Conservation (phyloP, 257 asterid genomes). For the Nicotiana paniculata region DNA sequence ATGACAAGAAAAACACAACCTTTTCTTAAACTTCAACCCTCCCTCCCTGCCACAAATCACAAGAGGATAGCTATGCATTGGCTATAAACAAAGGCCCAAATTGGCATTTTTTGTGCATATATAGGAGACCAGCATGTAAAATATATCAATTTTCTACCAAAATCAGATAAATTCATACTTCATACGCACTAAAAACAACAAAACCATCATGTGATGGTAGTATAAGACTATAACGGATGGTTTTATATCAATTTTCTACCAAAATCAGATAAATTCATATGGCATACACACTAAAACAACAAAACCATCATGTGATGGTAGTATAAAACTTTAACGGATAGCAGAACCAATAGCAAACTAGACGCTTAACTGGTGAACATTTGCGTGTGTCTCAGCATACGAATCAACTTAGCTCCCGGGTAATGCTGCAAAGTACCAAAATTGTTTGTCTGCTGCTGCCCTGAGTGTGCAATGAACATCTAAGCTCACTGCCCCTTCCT, state of each 20-base stretch:
- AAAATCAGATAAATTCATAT: too few relatives aligned
- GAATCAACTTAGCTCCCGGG: not conserved
- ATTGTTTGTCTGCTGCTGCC: not conserved
- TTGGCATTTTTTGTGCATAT: not conserved
- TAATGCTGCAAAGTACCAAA: not conserved
- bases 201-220: not conserved
- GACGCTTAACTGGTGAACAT: not conserved
- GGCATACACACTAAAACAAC: not conserved
- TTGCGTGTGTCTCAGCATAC: not conserved
- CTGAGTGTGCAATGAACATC: not conserved
- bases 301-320: not conserved
- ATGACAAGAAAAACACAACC: not conserved
- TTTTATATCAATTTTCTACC: not conserved
- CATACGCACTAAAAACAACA: not conserved
- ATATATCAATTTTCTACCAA: not conserved
- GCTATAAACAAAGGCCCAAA: not conserved
- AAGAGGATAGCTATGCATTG: not conserved
- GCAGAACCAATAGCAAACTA: not conserved
- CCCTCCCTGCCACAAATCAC: too few relatives aligned
- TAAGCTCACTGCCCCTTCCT: not conserved
- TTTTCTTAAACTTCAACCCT: too few relatives aligned
- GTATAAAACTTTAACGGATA: not conserved
- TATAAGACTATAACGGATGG: not conserved
- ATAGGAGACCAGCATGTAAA: not conserved
- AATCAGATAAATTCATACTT: not conserved